Percentiles rank a stretch among this genome's conserved stretches.
phyloP scores from a whole-genome alignment of 2,329 filamentous ascomycete genomes.

The Orbilia brochopaga region DNA sequence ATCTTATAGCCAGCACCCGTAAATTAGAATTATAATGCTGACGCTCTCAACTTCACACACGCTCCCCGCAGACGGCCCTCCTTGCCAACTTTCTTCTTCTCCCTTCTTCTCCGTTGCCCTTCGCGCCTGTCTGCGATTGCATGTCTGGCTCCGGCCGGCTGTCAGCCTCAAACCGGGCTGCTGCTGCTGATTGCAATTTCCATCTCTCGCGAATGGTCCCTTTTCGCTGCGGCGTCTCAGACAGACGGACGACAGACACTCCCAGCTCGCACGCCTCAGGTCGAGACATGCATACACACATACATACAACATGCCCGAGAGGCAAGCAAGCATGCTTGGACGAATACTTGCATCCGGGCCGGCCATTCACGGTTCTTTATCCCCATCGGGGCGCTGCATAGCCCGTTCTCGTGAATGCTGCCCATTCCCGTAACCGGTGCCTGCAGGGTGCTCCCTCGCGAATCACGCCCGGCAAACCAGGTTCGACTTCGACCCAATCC shows the following conservation, averaged over 20 bases:
- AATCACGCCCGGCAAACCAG: conserved; percentile 5
- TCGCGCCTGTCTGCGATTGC: background rate
- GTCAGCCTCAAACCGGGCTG: conserved; percentile 1
- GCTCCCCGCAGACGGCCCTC: background rate
- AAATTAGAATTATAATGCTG: background rate
- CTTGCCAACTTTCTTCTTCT: background rate
- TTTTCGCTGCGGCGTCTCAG: conserved; percentile 23
- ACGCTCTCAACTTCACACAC: no score
- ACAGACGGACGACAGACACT: conserved; percentile 14
- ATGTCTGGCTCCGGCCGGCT: no score
- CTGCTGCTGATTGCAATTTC: conserved; percentile 10
- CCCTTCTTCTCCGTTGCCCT: background rate
- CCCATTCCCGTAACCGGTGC: conserved; percentile 3
- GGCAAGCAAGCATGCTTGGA: conserved; percentile 22
- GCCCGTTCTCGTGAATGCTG: conserved; percentile 1
- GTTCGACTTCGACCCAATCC: no score
- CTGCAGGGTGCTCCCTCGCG: conserved; percentile 6
- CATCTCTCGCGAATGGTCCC: conserved; percentile 25
- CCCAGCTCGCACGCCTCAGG: conserved; percentile 30
- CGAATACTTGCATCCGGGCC: conserved; percentile 28
- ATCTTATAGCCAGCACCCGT: background rate
- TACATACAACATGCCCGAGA: no score
- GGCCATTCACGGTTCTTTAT: conserved; percentile 8
- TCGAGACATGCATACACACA: conserved; percentile 48
- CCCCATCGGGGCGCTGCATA: conserved; percentile 2